Base-by-base conservation (phyloP, 2,329 filamentous ascomycete species). In the Sporothrix curviconia region DNA sequence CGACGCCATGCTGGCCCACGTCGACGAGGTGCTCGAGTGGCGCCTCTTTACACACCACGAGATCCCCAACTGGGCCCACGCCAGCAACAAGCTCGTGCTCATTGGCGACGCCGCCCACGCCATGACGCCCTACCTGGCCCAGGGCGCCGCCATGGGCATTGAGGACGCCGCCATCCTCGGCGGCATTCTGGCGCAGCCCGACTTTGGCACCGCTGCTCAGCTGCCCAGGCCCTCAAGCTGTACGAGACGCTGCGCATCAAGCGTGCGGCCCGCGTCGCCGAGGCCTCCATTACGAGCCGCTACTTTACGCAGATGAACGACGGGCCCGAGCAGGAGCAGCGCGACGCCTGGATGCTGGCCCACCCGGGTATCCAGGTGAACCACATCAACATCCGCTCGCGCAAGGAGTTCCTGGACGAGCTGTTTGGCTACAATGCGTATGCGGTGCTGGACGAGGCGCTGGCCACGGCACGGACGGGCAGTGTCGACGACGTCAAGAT, bases 61-160 rank as follows among this genome's bases (percentile, higher is more conserved):
- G 34, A 36, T 60, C 40, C 40, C 51, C 4, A 32, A 40, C 42
- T 60, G 59, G 59, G 39, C 52, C 7, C 56, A 59, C 30, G 3
- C 25, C 14, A 24, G 34, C 47, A 50, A 46, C 59, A 69, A 74
- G 12, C 74, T 76, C 43, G 69, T 69, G 6, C 64, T 78, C 4
- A 72, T 79, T 36, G 77, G 77, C 11, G 76, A 79, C 61, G 71
- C 76, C 3, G 77, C 77, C 8, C 77, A 79, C 63, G 72, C 75
- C 7, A 77, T 77, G 64, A 69, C 78, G 5, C 77, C 76, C 0
- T 76, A 76, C 1, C 73, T 72, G 2, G 74, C 75, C 7, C 74
- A 77, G 60, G 76, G 77, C 14, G 77, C 74, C 0, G 75, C 72
- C 25, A 75, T 78, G 63, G 73, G 74, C 1, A 75, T 79, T 66